Evolutionary conservation across 225 moss, liverwort and hornwort species (phyloP), one percentile per base, ranked within the genome.

Genomic region (Physcomitrellopsis africana): DNA sequence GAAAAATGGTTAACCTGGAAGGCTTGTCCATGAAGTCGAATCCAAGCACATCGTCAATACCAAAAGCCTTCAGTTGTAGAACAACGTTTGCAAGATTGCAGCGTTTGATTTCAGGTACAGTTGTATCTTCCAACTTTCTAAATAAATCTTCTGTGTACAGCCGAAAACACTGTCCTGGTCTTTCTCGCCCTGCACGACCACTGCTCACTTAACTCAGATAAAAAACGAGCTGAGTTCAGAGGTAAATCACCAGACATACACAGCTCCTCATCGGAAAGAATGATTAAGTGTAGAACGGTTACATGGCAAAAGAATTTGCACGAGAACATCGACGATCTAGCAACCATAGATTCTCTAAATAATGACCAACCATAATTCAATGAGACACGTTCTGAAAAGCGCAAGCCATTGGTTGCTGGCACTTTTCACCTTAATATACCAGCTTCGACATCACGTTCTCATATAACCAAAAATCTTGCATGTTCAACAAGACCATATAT

Each of bases 101-200:
- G 70, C 99, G 86, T 80, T 91, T 95, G 51, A 99, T 99, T 77
- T 99, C 95, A 53, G 99, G 99, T 53, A 99, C 86, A 57, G 92
- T 95, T 15, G 92, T 72, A 66, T 89, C 92, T 77, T 90, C 90
- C 54, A 99, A 81, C 56, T 93, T 95, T 70, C 65, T 83, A 67
- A 88, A 99, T 60, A 90, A 74, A 61, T 92, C 84, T 80, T 89
- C 89, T 10, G 99, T 93, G 48, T 99, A 99, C 13, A 99, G 80
- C 44, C 99, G 95, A 76, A 92, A 99, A 82, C 99, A 99, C 68
- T 99, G 95, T 56, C 99, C 99, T 47, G 95, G 86, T 68, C 89
- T 90, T 86, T 95, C 99, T 81, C 99, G 93, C 69, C 99, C 99
- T 95, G 95, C 99, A 88, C 99, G 95, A 87, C 99, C 99, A 92